Base-by-base conservation (phyloP, 768 basidiomycete genomes). In the Lactifluus hygrophoroides region DNA sequence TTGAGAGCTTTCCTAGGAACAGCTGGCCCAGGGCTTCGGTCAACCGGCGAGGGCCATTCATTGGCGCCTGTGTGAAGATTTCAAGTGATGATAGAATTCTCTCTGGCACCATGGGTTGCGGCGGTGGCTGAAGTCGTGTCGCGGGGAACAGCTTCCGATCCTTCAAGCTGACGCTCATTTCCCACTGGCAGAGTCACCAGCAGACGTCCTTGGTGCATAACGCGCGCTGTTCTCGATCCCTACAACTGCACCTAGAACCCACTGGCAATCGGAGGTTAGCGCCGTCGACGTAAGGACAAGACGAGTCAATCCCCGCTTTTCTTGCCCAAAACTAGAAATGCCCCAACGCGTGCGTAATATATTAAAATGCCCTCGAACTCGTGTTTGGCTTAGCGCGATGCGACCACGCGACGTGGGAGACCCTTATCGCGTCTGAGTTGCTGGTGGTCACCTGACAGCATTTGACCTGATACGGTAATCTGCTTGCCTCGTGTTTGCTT, bases 151-250 rank as follows among this genome's bases (percentile, higher is more conserved):
- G 49, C 23, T 34, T 34, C 47, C 23, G 14, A 49, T 16, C 1
- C 35, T 16, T 48, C 59, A n/a, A 56, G 44, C 28, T 51, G 59
- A 42, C 54, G 59, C 49, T 50, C 59, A 56, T 56, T 27, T 46
- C 43, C 53, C 34, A 50, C 2, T 5, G n/a, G n/a, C n/a, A n/a
- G n/a, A n/a, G 34, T 51, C 58, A 55, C 16, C 28, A 35, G 44
- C 58, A 51, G 54, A 56, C n/a, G 49, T 51, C 38, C 54, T 60
- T 37, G 59, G 59, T 56, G 54, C 30, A 54, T 40, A 46, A 30
- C 54, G 37, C 43, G 49, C 49, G 43, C 59, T 28, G 49, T 21
- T 46, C 52, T 51, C 58, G 49, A 56, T 56, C 59, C 32, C 35
- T 21, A 56, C 46, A 23, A 30, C 21, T 21, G 55, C 43, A 48